These are phyloP conservation scores for Musa troglodytarum DNA, from an alignment of 176 grass and related monocot species.

Conservation along the genomic window DNA sequence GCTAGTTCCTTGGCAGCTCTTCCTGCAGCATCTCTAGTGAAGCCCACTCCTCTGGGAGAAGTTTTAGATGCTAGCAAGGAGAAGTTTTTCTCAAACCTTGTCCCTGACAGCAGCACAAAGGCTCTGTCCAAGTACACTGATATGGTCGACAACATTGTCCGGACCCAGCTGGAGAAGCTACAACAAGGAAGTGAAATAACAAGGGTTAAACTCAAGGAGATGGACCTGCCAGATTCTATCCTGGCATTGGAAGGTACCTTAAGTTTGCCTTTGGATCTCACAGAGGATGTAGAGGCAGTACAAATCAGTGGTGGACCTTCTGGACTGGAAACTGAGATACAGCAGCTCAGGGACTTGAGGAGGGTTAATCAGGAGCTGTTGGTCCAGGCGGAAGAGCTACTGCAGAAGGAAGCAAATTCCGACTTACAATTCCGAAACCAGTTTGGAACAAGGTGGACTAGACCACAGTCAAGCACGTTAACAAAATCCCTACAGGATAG, in stretches of 20 bases:
- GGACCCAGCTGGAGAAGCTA: conserved; percentile 22
- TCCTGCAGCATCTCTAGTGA: conserved; percentile 44
- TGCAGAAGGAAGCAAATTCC: conserved; percentile 26
- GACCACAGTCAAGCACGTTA: conserved; percentile 22
- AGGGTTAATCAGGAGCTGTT: conserved; percentile 33
- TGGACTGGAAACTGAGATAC: conserved; percentile 29
- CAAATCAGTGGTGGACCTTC: conserved; percentile 30
- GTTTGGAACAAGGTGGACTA: conserved; percentile 25
- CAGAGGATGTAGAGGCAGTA: conserved; percentile 23
- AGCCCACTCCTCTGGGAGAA: conserved; percentile 24
- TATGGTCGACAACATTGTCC: conserved; percentile 29
- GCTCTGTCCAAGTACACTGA: conserved; percentile 28
- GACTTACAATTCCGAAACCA: conserved; percentile 26
- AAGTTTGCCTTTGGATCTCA: conserved; percentile 25
- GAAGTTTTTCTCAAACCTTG: conserved; percentile 27
- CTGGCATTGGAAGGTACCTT: conserved; percentile 26
- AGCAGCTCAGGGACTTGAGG: conserved; percentile 34
- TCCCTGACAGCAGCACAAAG: conserved; percentile 27
- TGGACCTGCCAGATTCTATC: conserved; percentile 30
- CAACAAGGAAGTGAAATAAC: conserved; percentile 24
- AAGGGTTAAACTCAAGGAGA: conserved; percentile 28
- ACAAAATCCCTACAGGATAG: conserved; percentile 28
- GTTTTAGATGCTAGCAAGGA: conserved; percentile 29
- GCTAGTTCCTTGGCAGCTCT: conserved; percentile 24
- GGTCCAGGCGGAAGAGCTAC: conserved; percentile 30